Percentiles rank a stretch among this genome's conserved stretches.
These are phyloP conservation scores for Pterula multifida DNA, from an alignment of 1,284 basidiomycete genomes.

Conservation along the genomic window DNA sequence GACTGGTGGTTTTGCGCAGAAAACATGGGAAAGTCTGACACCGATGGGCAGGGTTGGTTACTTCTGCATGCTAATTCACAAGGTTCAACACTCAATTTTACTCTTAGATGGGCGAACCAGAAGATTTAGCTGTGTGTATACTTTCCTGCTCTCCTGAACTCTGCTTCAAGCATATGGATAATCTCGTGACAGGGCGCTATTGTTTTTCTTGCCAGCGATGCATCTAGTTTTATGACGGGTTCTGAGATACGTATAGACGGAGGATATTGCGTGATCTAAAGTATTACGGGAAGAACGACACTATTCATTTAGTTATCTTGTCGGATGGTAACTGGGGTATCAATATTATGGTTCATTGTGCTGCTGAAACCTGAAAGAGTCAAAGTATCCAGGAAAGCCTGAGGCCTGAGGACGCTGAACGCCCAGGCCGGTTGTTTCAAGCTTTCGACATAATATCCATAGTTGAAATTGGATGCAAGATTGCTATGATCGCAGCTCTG, in stretches of 20 bases:
- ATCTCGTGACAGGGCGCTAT: constrained; percentile 74
- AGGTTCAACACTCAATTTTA: not conserved
- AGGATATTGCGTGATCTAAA: constrained; percentile 68
- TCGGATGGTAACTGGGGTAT: no score
- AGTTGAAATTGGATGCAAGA: no score
- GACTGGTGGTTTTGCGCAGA: constrained; percentile 27
- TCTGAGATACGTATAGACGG: constrained; percentile 79
- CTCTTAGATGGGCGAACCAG: constrained; percentile 61
- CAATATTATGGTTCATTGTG: no score
- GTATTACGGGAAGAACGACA: constrained; percentile 17
- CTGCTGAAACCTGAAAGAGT: no score
- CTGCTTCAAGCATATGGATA: no score
- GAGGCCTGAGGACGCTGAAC: no score
- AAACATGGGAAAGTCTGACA: constrained; percentile 83
- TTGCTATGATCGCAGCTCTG: no score
- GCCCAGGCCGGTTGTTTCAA: no score
- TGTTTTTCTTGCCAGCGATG: constrained; percentile 78
- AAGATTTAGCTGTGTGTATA: constrained; percentile 57
- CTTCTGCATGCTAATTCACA: not conserved
- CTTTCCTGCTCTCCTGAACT: no score
- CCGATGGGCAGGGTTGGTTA: constrained; percentile 68
- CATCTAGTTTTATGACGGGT: constrained; percentile 80
- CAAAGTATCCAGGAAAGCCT: no score
- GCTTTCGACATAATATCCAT: no score
- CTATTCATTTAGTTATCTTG: not conserved